Base-by-base conservation (phyloP, 495 filamentous ascomycete species). In the Xylaria flabelliformis region DNA sequence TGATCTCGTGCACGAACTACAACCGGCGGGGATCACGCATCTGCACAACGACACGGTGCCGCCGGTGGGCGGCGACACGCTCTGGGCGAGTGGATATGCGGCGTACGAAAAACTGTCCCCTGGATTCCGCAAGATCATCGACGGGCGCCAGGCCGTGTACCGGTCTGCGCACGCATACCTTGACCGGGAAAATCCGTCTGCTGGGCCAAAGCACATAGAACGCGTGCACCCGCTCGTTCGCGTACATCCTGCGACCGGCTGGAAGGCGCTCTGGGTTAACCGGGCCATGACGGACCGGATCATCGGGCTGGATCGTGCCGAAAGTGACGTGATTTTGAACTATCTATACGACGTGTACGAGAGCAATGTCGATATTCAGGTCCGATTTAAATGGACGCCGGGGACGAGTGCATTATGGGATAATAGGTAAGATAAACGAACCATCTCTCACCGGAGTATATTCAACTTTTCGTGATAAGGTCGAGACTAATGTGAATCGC, bases 51-150 rank as follows among this genome's bases (percentile, higher is more conserved):
- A 89, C 76, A 91, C 90, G 0, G 82, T 93, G 6, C 91, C 91
- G 0, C 84, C 83, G 0, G 73, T 89, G 2, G 91, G 91, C 4
- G 91, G 91, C 9, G 91, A 93, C 74, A 92, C 91, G 3, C 85
- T 93, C 3, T 93, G 91, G 90, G 88, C 91, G 0, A 89, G 85
- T 71, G 91, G 90, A 3, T 92, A 92, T 73, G 80, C 86, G 13
- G 90, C 90, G 4, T 93, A 93, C 77, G 89, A 91, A 80, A 92
- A 92, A 78, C 84, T 93, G 2, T 91, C 89, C 7, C 91, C 90
- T 0, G 83, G 81, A 6, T 92, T 92, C 82, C 90, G 90, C 66
- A 88, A 89, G 73, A 85, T 93, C 59, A 90, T 93, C 70, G 90
- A 93, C 77, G 91, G 91, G 15, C 87, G 84, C 73, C 82, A 87